A percentile compares a stretch with the other conserved stretches of the same genome.
phyloP scores from a whole-genome alignment of 805 yeast species.

The Lachancea meyersii region DNA sequence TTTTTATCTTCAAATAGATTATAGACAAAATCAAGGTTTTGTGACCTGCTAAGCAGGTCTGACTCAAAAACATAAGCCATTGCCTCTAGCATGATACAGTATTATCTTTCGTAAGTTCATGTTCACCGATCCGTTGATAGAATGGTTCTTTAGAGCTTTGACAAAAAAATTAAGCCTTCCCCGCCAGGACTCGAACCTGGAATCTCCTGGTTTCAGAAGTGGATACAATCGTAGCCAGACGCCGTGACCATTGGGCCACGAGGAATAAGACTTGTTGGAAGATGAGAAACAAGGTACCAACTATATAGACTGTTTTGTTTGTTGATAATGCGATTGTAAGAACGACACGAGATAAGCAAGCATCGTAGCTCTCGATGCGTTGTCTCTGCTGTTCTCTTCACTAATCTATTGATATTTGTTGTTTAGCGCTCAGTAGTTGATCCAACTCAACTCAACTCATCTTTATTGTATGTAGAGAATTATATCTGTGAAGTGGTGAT shows the following conservation, averaged over 20 bases:
- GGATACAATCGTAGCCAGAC: slow-evolving; percentile 60
- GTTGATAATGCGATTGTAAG: background rate
- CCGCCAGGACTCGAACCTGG: slow-evolving; percentile 55
- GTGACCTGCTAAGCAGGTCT: background rate
- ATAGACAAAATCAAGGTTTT: background rate
- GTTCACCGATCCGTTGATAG: too few relatives aligned
- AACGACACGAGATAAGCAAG: too few relatives aligned
- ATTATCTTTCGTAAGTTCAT: too few relatives aligned
- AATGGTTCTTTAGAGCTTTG: too few relatives aligned
- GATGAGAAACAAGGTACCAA: background rate
- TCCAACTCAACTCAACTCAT: too few relatives aligned
- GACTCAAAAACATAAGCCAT: slow-evolving; percentile 23
- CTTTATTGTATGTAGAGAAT: too few relatives aligned
- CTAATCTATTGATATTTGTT: too few relatives aligned
- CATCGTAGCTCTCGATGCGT: too few relatives aligned
- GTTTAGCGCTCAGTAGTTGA: too few relatives aligned
- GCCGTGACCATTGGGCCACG: slow-evolving; percentile 75
- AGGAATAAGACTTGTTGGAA: slow-evolving; percentile 42
- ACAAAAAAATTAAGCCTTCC: slow-evolving; percentile 31
- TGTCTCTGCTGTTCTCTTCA: too few relatives aligned
- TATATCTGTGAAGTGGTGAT: too few relatives aligned
- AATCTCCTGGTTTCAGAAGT: slow-evolving; percentile 42
- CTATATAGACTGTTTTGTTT: background rate
- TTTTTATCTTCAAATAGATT: slow-evolving; percentile 17
- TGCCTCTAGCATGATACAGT: too few relatives aligned